phyloP scores from a whole-genome alignment of 192 early-diverging fungal genomes.

The Hyaloraphidium curvatum region DNA sequence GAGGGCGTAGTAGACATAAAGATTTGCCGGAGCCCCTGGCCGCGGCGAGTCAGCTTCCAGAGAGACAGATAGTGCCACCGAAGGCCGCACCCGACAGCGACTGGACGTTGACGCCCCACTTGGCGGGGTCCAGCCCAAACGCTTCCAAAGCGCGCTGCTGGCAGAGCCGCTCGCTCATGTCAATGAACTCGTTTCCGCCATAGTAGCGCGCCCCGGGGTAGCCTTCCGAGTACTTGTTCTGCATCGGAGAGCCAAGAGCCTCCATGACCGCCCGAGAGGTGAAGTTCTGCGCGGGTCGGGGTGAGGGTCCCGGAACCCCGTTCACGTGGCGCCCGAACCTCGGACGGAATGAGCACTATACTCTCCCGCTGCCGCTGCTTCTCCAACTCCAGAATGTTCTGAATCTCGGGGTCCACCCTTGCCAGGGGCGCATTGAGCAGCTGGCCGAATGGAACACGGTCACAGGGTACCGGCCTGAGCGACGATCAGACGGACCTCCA shows the following conservation, averaged over 20 bases:
- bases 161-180: constrained; percentile 79
- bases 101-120: constrained; percentile 99
- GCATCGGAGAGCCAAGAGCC: constrained; percentile 90
- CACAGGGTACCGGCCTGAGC: no score
- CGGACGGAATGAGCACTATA: constrained; percentile 88
- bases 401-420: constrained; percentile 73
- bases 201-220: constrained; percentile 96
- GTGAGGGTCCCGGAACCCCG: background rate
- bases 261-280: constrained; percentile 91
- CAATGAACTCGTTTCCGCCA: constrained; percentile 97
- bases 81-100: constrained; percentile 47
- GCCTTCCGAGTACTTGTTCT: constrained; percentile 99
- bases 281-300: constrained; percentile 52
- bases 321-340: constrained; percentile 27
- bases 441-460: no score
- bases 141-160: constrained; percentile 90
- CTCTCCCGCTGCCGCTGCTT: constrained; percentile 84
- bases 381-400: constrained; percentile 83
- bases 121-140: constrained; percentile 53
- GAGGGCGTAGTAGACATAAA: constrained; percentile 89
- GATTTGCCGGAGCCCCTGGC: constrained; percentile 80
- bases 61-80: background rate
- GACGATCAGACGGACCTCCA: no score
- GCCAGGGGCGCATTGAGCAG: constrained; percentile 53
- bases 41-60: background rate